phyloP scores from a whole-genome alignment of 2,329 filamentous ascomycete species.

The Niveomyces coronatus region DNA sequence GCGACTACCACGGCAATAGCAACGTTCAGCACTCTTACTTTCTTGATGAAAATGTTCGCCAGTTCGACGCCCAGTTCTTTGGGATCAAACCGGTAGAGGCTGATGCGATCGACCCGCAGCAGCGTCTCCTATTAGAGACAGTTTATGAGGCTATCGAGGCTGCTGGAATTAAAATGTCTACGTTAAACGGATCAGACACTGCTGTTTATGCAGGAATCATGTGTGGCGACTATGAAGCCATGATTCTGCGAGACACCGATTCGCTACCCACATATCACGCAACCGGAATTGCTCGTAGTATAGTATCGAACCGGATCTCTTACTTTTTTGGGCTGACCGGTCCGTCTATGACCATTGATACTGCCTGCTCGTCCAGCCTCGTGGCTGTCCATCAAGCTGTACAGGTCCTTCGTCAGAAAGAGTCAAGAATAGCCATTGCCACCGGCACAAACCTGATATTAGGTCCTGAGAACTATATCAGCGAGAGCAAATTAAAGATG shows the following conservation, averaged over 20 bases:
- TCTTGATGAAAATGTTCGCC: slow-evolving; percentile 1
- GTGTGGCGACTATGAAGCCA: slow-evolving; percentile 20
- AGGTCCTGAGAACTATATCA: slow-evolving; percentile 15
- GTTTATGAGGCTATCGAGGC: slow-evolving; percentile 21
- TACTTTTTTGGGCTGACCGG: slow-evolving; percentile 43
- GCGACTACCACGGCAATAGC: slow-evolving; percentile 13
- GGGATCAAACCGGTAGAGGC: slow-evolving; percentile 33
- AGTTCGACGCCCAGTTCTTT: slow-evolving; percentile 37
- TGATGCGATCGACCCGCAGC: slow-evolving; percentile 24
- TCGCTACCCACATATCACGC: slow-evolving; percentile 3
- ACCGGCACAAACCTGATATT: slow-evolving; percentile 14
- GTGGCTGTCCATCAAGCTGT: slow-evolving; percentile 38
- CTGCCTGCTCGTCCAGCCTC: slow-evolving; percentile 38
- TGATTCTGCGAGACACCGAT: slow-evolving; percentile 16
- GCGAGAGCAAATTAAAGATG: slow-evolving; percentile 35
- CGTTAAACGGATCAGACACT: slow-evolving; percentile 3
- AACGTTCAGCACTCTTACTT: slow-evolving; percentile 3
- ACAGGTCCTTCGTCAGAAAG: slow-evolving; percentile 32
- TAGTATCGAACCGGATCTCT: slow-evolving; percentile 35
- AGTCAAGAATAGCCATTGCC: slow-evolving; percentile 31
- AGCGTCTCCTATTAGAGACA: slow-evolving; percentile 20
- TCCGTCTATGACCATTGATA: slow-evolving; percentile 38
- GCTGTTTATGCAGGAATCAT: slow-evolving; percentile 16
- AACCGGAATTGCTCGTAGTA: slow-evolving; percentile 15
- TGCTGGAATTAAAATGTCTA: slow-evolving; percentile 8